phyloP scores from a whole-genome alignment of 2,329 filamentous ascomycete genomes.

The Colletotrichum sp. region DNA sequence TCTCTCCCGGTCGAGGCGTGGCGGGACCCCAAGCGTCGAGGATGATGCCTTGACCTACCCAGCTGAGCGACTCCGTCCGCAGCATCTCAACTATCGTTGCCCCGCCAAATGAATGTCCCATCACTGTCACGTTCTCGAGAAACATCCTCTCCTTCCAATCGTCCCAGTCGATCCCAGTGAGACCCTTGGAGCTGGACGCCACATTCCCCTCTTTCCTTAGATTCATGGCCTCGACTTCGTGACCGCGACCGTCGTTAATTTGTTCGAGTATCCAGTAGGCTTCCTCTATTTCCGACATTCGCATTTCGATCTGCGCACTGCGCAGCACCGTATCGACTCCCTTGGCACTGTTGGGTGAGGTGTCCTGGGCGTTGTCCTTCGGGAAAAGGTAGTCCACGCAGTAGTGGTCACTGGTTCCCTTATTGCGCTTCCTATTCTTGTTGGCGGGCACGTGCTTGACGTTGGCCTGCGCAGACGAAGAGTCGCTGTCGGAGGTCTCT shows the following conservation, averaged over 20 bases:
- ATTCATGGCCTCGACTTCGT: conserved; percentile 54
- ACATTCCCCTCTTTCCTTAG: conserved; percentile 61
- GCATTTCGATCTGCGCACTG: conserved; percentile 65
- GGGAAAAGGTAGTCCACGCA: conserved; percentile 69
- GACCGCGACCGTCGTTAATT: conserved; percentile 60
- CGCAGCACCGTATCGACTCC: conserved; percentile 66
- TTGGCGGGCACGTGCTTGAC: conserved; percentile 34
- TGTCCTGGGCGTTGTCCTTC: conserved; percentile 56
- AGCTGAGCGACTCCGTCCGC: conserved; percentile 56
- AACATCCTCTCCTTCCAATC: conserved; percentile 63
- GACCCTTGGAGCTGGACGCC: conserved; percentile 63
- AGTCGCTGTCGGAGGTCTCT: conserved; percentile 34
- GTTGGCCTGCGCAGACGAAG: conserved; percentile 29
- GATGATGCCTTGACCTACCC: conserved; percentile 67
- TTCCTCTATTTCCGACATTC: conserved; percentile 69
- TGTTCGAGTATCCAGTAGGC: conserved; percentile 61
- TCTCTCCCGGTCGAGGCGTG: conserved; percentile 48
- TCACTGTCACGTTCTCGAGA: conserved; percentile 59
- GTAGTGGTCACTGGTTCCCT: conserved; percentile 42
- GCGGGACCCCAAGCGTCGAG: conserved; percentile 69
- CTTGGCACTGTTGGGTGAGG: conserved; percentile 58
- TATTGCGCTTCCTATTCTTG: conserved; percentile 33
- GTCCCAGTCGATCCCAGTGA: conserved; percentile 60
- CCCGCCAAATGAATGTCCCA: conserved; percentile 72
- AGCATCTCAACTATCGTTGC: conserved; percentile 68